Conservation (phyloP, 129 eudicot genomes). For the Logfia minima region DNA sequence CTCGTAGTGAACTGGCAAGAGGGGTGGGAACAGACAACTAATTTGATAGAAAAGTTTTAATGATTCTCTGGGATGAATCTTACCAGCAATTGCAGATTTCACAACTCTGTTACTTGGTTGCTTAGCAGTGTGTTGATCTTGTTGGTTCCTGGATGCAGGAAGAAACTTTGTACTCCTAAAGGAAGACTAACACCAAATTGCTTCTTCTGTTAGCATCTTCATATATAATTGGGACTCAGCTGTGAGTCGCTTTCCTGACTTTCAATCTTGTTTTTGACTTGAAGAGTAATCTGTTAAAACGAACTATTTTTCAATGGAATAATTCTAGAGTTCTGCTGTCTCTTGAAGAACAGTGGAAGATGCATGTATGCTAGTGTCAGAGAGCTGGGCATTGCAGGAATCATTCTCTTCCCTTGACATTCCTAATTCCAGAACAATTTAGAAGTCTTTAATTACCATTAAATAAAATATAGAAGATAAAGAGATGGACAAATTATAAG, state of each 20-base stretch:
- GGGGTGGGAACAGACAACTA: slow-evolving; percentile 14
- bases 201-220: slow-evolving; percentile 15
- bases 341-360: slow-evolving; percentile 15
- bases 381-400: not conserved
- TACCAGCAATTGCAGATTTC: slow-evolving; percentile 29
- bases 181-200: slow-evolving; percentile 5
- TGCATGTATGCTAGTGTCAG: slow-evolving; percentile 2
- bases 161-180: slow-evolving; percentile 12
- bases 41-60: slow-evolving; percentile 16
- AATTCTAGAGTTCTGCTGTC: slow-evolving; percentile 2
- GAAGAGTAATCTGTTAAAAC: slow-evolving; percentile 42
- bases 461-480: slow-evolving; percentile 8
- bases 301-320: slow-evolving; percentile 61
- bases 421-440: slow-evolving; percentile 33
- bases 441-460: slow-evolving; percentile 14
- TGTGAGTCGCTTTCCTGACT: not conserved
- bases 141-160: slow-evolving; percentile 20
- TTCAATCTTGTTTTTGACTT: slow-evolving; percentile 17
- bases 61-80: slow-evolving; percentile 35
- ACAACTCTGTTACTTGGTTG: slow-evolving; percentile 15
- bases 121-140: slow-evolving; percentile 10
- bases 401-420: slow-evolving; percentile 29
- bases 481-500: slow-evolving; percentile 23
- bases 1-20: not conserved
- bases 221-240: slow-evolving; percentile 14